Evolutionary conservation across 768 basidiomycete species (phyloP), one percentile per base, ranked within the genome.

Genomic region (Mycena vitilis): DNA sequence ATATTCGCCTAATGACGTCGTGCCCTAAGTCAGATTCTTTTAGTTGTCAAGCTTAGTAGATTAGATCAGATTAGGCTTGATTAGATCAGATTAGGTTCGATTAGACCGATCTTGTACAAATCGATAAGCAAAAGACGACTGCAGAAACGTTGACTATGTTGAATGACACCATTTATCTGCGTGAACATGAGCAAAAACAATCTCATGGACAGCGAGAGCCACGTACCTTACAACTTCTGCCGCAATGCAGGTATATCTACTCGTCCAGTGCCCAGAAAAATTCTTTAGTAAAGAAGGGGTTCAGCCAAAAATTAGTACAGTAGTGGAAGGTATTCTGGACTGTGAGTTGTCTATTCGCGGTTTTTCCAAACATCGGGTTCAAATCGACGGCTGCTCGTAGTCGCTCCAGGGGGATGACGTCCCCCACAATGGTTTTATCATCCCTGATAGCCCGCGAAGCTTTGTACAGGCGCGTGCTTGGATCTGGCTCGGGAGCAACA

Each of bases 241-340:
- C 30, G 30, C 30, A 30, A 30, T 30, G 5, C 30, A 30, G 30
- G 30, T 45, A 18, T 13, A 45, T 45, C 44, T 45, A 45, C 44
- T 18, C 18, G 18, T 20, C 44, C 44, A 45, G 18, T 18, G 44
- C 18, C 44, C 44, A 71, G 49, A 66, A 73, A 6, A 69, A 34
- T 23, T 73, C 73, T 52, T 73, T 68, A 2, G 11, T 64, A 55
- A 61, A 72, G n/a, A 53, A 73, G 36, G 63, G 69, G 20, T 44
- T 58, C 3, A 73, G 42, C 66, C 72, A 72, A 56, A 68, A 72
- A 7, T 75, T 47, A 0, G 59, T 55, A 1, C 36, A 55, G 38
- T 52, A 69, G 1, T 61, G 58, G 11, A 72, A 36, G 23, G 62
- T 68, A 6, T n/a, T 73, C 48, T 49, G 51, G 34, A 56, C 62